Percentiles rank a stretch among this genome's conserved stretches.
Conservation (phyloP, 768 basidiomycete genomes). For the Dioszegia crocea region DNA sequence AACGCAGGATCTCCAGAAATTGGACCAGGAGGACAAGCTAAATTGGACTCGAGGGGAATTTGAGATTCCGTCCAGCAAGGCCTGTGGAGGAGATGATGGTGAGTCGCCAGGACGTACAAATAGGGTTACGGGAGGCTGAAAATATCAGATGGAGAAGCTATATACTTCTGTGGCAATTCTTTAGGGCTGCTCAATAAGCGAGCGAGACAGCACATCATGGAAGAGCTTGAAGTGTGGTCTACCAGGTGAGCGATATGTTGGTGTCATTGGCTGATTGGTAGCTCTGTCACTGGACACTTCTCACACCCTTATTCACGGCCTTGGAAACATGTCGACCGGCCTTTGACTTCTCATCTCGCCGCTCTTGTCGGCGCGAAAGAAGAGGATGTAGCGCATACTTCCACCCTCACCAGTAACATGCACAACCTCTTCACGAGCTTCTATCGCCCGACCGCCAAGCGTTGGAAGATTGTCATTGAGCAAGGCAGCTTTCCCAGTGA, state of each 20-base stretch:
- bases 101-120: conserved; percentile 10
- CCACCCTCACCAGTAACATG: conserved; percentile 88
- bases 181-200: conserved; percentile 75
- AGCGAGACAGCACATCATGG: conserved; percentile 66
- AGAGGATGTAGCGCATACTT: conserved; percentile 91
- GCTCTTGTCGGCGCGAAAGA: conserved; percentile 79
- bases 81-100: conserved; percentile 44
- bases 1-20: conserved; percentile 3
- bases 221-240: conserved; percentile 83
- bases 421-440: conserved; percentile 93
- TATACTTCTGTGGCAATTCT: conserved; percentile 95
- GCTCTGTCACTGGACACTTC: conserved; percentile 85
- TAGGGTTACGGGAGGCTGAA: not conserved
- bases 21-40: conserved; percentile 40
- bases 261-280: conserved; percentile 43
- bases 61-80: conserved; percentile 40
- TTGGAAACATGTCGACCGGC: conserved; percentile 75
- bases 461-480: conserved; percentile 94
- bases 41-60: conserved; percentile 47
- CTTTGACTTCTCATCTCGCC: conserved; percentile 69
- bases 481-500: conserved; percentile 93
- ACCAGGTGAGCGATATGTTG: conserved; percentile 51
- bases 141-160: conserved; percentile 44
- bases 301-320: conserved; percentile 75
- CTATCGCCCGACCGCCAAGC: conserved; percentile 76